Base-by-base conservation (phyloP, 1,284 basidiomycete genomes). In the Trichosporon ovoides region DNA sequence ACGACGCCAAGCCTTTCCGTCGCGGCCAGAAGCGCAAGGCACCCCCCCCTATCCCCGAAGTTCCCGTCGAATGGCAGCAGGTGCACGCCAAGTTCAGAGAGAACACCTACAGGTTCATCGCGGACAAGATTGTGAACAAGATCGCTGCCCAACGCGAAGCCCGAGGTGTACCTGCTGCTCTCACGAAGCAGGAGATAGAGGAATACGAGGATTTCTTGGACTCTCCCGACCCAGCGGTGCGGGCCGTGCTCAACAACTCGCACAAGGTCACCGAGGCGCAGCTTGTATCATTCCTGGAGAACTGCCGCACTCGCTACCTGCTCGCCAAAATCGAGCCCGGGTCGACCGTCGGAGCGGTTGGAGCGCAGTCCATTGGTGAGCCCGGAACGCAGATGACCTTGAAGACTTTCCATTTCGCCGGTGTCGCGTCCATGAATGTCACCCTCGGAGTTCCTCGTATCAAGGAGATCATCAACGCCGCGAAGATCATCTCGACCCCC, bases 391-490 rank as follows among this genome's bases (percentile, higher is more conserved):
- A 99, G 74, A 98, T 99, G 96, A 98, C 96, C 7, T 79, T 98
- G 66, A 99, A 98, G 79, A 98, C 96, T 61, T 99, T 99, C 86
- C 96, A 99, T 82, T 98, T 98, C 79, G 96, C 96, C 70, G 96
- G 96, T 81, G 94, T 99, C 64, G 96, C 96, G 12, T 96, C 94
- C 35, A 99, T 98, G 96, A 98, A 98, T 80, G 92, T 99, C 67
- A 99, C 96, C 1, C 85, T 98, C 38, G 96, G 96, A 82, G 96
- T 98, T 12, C 96, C 96, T 20, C 94, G 96, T 75, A 98, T 99
- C 80, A 98, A 98, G 79, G 96, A 99, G 78, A 60, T 63, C 52
- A 63, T 99, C 82, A 99, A 98, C 68, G 96, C 94, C 3, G 91
- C 95, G 38, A 98, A 98, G 78, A 78, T 83, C 48, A 98, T 99